Evolutionary conservation across 305 asterid species (phyloP).

Genomic region (Ajuga reptans): DNA sequence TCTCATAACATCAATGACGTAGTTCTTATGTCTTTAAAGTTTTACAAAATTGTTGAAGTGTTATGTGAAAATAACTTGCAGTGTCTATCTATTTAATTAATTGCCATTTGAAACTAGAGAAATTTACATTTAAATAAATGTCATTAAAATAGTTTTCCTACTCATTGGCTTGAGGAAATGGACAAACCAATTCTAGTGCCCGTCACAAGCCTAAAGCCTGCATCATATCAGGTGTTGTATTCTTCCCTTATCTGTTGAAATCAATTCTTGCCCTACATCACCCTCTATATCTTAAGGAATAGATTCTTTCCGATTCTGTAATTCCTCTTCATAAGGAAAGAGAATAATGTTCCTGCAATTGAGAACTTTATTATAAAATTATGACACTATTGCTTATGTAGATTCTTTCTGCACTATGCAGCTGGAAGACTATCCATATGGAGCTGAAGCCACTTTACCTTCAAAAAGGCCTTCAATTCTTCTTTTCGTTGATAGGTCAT

Average conservation of each 20-base stretch:
- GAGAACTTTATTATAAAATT: background rate
- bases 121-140: background rate
- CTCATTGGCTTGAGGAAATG: background rate
- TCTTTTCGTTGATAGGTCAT: slow-evolving; percentile 87
- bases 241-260: background rate
- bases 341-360: background rate
- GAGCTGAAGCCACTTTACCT: slow-evolving; percentile 53
- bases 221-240: background rate
- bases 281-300: background rate
- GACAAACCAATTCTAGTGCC: background rate
- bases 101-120: slow-evolving; percentile 12
- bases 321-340: background rate
- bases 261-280: background rate
- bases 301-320: background rate
- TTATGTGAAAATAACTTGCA: background rate
- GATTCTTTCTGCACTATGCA: slow-evolving; percentile 34
- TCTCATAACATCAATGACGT: slow-evolving; percentile 6
- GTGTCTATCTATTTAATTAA: background rate
- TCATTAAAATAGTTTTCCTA: background rate
- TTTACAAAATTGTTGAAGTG: background rate
- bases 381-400: slow-evolving; percentile 16
- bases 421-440: slow-evolving; percentile 54
- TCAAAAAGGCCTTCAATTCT: slow-evolving; percentile 59
- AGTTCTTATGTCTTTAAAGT: background rate
- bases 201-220: background rate